Conservation (phyloP, 352 stramenopile species). For the Phytophthora cactorum region DNA sequence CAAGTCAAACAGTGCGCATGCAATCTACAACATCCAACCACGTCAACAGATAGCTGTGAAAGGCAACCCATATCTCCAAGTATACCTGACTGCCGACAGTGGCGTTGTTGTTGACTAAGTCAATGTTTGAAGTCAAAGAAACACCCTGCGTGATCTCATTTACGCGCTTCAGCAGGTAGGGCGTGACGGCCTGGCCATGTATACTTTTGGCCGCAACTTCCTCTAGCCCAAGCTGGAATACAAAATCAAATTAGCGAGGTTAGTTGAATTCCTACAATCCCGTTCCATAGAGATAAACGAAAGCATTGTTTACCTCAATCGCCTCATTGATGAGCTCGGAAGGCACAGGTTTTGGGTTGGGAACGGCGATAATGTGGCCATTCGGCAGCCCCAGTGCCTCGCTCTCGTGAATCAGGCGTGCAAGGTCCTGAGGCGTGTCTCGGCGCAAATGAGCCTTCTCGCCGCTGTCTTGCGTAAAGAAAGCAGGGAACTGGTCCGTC, state of each 20-base stretch:
- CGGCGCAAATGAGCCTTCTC: slow-evolving; percentile 84
- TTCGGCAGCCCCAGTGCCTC: slow-evolving; percentile 82
- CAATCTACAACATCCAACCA: slow-evolving; percentile 51
- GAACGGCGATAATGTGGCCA: slow-evolving; percentile 88
- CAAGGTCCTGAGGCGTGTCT: slow-evolving; percentile 89
- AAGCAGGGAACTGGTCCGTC: slow-evolving; percentile 96
- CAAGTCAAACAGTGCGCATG: slow-evolving; percentile 66
- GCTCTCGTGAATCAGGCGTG: slow-evolving; percentile 84
- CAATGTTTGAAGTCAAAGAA: slow-evolving; percentile 96
- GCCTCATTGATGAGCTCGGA: slow-evolving; percentile 89
- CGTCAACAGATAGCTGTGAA: slow-evolving; percentile 1
- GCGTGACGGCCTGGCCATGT: slow-evolving; percentile 95
- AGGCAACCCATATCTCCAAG: background rate
- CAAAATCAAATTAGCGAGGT: slow-evolving; percentile 4
- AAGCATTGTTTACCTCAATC: slow-evolving; percentile 66
- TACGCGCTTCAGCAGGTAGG: slow-evolving; percentile 87
- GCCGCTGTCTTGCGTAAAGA: slow-evolving; percentile 96
- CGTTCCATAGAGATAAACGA: background rate
- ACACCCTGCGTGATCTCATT: slow-evolving; percentile 95
- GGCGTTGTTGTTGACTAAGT: slow-evolving; percentile 97
- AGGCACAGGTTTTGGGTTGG: slow-evolving; percentile 88
- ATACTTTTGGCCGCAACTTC: slow-evolving; percentile 89
- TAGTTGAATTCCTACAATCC: background rate
- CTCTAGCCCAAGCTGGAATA: slow-evolving; percentile 65
- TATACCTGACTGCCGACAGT: slow-evolving; percentile 92